phyloP scores from a whole-genome alignment of 176 grass and related monocot species.

The Aechmea fasciata region DNA sequence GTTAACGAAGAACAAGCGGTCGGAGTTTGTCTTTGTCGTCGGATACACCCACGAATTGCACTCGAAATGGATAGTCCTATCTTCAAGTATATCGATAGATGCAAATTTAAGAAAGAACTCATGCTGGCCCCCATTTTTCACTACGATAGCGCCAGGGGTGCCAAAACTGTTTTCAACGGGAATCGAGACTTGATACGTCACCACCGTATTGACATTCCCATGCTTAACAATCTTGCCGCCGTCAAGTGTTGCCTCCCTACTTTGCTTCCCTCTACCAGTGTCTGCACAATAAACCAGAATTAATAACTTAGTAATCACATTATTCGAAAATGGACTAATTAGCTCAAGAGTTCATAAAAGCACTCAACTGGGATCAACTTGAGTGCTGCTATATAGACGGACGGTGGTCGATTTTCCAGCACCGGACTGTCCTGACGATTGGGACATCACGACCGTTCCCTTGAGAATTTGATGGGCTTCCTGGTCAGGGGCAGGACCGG shows the following conservation, averaged over 20 bases:
- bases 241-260: conserved; percentile 32
- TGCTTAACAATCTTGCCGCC: conserved; percentile 63
- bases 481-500: not conserved
- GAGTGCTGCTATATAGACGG: conserved; percentile 57
- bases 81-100: conserved; percentile 30
- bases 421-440: conserved; percentile 18
- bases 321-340: not conserved
- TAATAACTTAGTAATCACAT: not conserved
- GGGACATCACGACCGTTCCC: conserved; percentile 53
- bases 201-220: conserved; percentile 37
- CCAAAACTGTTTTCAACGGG: conserved; percentile 47
- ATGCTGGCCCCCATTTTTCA: conserved; percentile 36
- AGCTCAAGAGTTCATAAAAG: not conserved
- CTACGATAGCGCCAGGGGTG: conserved; percentile 47
- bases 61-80: conserved; percentile 61
- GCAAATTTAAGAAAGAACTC: conserved; percentile 70
- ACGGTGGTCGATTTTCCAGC: conserved; percentile 51
- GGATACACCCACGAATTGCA: conserved; percentile 98
- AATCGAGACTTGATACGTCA: conserved; percentile 45
- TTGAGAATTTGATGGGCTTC: conserved; percentile 27
- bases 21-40: conserved; percentile 41
- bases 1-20: conserved; percentile 84
- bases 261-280: conserved; percentile 55
- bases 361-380: conserved; percentile 48
- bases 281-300: conserved; percentile 24